phyloP scores from a whole-genome alignment of 768 basidiomycete genomes.

The Psilocybe subaeruginosa region DNA sequence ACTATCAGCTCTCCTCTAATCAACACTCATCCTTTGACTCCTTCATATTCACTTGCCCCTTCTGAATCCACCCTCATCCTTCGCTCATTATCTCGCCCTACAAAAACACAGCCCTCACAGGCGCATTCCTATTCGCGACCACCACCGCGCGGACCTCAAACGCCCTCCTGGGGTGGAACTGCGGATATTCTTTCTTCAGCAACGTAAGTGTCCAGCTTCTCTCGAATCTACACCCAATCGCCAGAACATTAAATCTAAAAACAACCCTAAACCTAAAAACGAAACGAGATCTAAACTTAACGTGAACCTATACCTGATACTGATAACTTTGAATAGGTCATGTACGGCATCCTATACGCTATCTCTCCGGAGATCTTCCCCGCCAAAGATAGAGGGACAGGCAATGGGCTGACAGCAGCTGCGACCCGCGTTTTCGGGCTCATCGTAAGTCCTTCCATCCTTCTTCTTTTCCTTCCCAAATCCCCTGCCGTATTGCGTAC shows the following conservation, averaged over 20 bases:
- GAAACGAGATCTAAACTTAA: too few species aligned
- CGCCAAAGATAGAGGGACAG: constrained; percentile 73
- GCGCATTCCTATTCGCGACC: constrained; percentile 70
- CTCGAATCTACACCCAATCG: background rate
- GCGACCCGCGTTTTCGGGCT: constrained; percentile 70
- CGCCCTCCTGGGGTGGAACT: constrained; percentile 77
- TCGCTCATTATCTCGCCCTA: too few species aligned
- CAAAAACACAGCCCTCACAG: constrained; percentile 56
- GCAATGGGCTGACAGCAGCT: constrained; percentile 65
- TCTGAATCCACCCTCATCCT: too few species aligned
- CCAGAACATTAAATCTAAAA: background rate
- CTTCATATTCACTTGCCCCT: too few species aligned
- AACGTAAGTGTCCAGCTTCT: constrained; percentile 42
- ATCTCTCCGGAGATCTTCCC: constrained; percentile 71
- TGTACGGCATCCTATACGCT: constrained; percentile 76
- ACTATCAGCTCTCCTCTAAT: too few species aligned
- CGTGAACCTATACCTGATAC: too few species aligned
- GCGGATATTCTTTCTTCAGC: constrained; percentile 64
- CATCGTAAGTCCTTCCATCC: constrained; percentile 43
- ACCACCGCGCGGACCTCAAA: constrained; percentile 73
- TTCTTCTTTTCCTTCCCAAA: background rate
- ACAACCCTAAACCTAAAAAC: background rate
- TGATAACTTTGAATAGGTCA: constrained; percentile 45
- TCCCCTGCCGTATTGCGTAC: background rate
- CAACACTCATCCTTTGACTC: too few species aligned